Base-by-base conservation (phyloP, 257 asterid species). In the Echium plantagineum region DNA sequence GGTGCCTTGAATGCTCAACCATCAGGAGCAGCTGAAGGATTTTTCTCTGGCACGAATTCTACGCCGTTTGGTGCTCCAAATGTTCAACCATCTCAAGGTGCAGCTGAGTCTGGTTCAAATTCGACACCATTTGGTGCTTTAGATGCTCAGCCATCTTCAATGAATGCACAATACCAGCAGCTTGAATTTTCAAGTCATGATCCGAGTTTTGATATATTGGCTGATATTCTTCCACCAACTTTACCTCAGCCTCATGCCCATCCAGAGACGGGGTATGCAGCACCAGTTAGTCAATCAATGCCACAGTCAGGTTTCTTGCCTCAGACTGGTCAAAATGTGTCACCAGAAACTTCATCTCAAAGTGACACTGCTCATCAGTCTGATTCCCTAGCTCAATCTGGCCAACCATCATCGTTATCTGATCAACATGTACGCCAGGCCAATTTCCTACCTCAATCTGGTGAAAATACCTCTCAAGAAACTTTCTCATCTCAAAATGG, bases 211-310 rank as follows among this genome's bases (percentile, higher is more conserved):
- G 97, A 93, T 73, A 83, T 93, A 71, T 81, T 93, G 76, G 99
- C 95, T 0, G 96, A 86, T 75, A 89, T 93, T 73, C 96, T 93
- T 58, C 99, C 95, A 21, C 91, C 86, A 21, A 75, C 95, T 51
- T 83, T 72, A 62, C 73, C 83, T 55, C 75, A 78, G 22, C 68
- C 74, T 52, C 60, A 60, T 63, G 76, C 57, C 61, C 59, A 52
- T 64, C 6, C 89, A 63, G 81, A 70, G 70, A 48, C 63, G 56
- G 75, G 70, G 28, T 68, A 72, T 76, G 69, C 72, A 16, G 73
- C 58, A 65, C 74, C 78, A 71, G 67, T 75, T 71, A 66, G 64
- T 63, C 87, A 79, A 54, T 70, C 67, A 16, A 55, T 67, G 24
- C 13, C 73, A 24, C 80, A 75, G 58, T 54, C 67, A 9, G 73